phyloP scores from a whole-genome alignment of 805 yeast species.

The Debaryomyces tyrocola region DNA sequence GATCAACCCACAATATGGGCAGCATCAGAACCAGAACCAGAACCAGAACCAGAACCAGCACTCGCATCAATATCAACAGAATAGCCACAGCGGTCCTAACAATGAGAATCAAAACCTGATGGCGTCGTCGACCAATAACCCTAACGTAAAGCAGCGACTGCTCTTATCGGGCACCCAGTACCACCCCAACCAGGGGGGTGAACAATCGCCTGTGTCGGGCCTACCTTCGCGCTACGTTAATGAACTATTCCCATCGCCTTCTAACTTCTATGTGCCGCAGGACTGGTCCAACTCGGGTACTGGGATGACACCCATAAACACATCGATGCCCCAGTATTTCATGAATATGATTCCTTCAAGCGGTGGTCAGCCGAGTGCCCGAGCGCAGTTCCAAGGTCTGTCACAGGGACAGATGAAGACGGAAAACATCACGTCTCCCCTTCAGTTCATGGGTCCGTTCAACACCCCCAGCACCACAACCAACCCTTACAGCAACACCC shows the following conservation, averaged over 20 bases:
- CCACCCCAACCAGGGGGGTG: conserved; percentile 40
- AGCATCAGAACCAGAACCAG: conserved; percentile 16
- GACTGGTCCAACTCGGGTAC: conserved; percentile 39
- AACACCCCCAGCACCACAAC: neutral
- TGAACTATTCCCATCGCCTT: conserved; percentile 80
- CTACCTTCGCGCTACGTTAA: conserved; percentile 70
- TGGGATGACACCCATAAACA: conserved; percentile 38
- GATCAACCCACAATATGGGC: conserved; percentile 18
- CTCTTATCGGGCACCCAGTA: conserved; percentile 1
- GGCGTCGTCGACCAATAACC: neutral
- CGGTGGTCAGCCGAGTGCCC: conserved; percentile 7
- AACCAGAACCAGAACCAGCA: conserved; percentile 18
- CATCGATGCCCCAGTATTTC: conserved; percentile 37
- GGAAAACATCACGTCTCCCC: conserved; percentile 18
- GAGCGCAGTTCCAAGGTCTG: conserved; percentile 6
- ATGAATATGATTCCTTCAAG: conserved; percentile 29
- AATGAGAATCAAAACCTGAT: conserved; percentile 15
- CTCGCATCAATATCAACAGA: conserved; percentile 18
- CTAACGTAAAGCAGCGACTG: neutral
- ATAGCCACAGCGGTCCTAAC: conserved; percentile 16
- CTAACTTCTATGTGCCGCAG: conserved; percentile 63
- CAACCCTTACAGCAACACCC: neutral
- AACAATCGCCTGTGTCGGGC: conserved; percentile 70
- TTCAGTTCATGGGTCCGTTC: conserved; percentile 38
- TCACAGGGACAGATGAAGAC: conserved; percentile 1